These are phyloP conservation scores for Bretschneidera sinensis DNA, from an alignment of 345 rosid genomes.

Conservation along the genomic window DNA sequence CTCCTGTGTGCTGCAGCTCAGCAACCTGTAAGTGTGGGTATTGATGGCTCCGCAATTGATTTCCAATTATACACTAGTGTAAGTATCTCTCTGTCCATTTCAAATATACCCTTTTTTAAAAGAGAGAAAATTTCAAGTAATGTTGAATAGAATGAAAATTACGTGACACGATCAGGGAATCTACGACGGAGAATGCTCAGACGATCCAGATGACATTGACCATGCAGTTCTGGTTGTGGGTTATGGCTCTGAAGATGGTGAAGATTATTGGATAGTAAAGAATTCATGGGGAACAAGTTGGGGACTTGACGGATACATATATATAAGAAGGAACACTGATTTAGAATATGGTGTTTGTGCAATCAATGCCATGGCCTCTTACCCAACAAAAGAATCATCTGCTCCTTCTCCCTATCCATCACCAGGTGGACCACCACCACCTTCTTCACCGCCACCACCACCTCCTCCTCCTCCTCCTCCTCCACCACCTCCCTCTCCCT, in stretches of 20 bases:
- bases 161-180: conserved; percentile 47
- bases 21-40: conserved; percentile 70
- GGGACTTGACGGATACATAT: conserved; percentile 62
- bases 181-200: conserved; percentile 53
- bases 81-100: no score
- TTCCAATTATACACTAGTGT: conserved; percentile 77
- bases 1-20: conserved; percentile 58
- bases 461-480: conserved; percentile 26
- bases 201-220: conserved; percentile 56
- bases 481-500: conserved; percentile 46
- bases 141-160: conserved; percentile 13
- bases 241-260: conserved; percentile 54
- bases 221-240: conserved; percentile 77
- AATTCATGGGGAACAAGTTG: conserved; percentile 82
- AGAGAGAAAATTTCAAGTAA: no score
- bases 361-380: conserved; percentile 66
- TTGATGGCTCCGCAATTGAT: conserved; percentile 68
- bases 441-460: conserved; percentile 28
- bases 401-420: conserved; percentile 53
- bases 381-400: conserved; percentile 55
- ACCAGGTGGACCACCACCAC: conserved; percentile 27
- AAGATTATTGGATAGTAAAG: conserved; percentile 81
- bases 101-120: no score
- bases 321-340: conserved; percentile 35
- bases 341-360: conserved; percentile 51